Evolutionary conservation across 1,284 basidiomycete genomes (phyloP), one percentile per base, ranked within the genome.

Genomic region (Xerocomus minutiporus): DNA sequence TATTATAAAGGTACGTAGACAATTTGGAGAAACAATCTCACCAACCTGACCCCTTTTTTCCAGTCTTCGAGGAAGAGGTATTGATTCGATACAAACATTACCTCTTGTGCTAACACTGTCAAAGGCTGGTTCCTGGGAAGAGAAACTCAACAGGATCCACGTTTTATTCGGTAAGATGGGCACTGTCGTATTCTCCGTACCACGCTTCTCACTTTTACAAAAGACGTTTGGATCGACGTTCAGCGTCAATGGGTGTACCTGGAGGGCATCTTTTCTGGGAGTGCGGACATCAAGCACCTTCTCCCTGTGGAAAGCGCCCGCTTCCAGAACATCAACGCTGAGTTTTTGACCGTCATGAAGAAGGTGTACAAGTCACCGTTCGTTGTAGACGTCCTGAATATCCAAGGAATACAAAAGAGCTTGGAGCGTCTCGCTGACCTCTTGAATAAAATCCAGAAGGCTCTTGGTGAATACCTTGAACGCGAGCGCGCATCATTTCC

Each of bases 221-320:
- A 59, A 91, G 91, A 99, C 70, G 89, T 98, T 36, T 99, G 97
- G 97, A 97, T 98, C 61, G 97, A 99, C 61, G 97, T 99, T 13
- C 97, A 99, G 66, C 84, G 97, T 5, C 97, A 99, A 75, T 99
- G 97, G 97, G 97, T 99, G 1, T 99, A 99, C 67, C 80, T 99
- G 50, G 96, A 99, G 67, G 97, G 97, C 49, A 98, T 99, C 65
- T 99, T 99, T 73, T 93, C 93, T n/a, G 94, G 95, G 40, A 97
- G 93, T 62, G 94, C 93, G 25, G 95, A 97, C 67, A 97, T 96
- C 82, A 98, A 93, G 72, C 97, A 99, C 71, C 85, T 99, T 17
- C 84, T 99, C 7, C 97, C 97, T 0, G 91, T 97, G 55, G 97
- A 99, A 73, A 95, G 87, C 64, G 86, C 93, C 34, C 91, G 97